Evolutionary conservation across 169 alveolate genomes (phyloP).

Genomic region (Theileria luwenshuni): DNA sequence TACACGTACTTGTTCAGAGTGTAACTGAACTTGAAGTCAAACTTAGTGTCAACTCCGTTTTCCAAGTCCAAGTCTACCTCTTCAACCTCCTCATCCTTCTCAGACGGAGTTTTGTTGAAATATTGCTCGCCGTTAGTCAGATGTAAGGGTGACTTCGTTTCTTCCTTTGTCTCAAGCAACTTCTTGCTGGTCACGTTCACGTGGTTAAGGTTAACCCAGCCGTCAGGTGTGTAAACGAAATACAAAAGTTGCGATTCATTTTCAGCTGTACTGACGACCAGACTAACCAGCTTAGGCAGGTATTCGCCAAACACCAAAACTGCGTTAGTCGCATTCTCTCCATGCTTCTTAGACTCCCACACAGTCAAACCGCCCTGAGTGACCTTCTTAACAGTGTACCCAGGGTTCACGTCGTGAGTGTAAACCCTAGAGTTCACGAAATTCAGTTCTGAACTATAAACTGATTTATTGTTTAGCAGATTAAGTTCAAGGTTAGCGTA

Average conservation of each 20-base stretch:
- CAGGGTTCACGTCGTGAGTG: constrained; percentile 10
- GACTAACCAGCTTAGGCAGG: background rate
- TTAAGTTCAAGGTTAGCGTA: background rate
- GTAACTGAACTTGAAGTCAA: background rate
- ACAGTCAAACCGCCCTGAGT: background rate
- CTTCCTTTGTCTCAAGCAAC: background rate
- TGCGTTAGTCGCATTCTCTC: background rate
- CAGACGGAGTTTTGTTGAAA: background rate
- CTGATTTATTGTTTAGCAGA: background rate
- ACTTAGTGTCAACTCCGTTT: background rate
- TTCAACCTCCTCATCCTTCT: background rate
- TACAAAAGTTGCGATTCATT: background rate
- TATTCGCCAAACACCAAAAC: background rate
- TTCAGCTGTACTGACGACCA: background rate
- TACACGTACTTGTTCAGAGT: background rate
- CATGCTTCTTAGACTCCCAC: background rate
- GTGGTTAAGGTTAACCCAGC: background rate
- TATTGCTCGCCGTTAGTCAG: background rate
- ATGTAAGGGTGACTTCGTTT: background rate
- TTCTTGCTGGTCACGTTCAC: background rate
- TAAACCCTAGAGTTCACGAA: background rate
- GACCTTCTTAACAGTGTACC: background rate
- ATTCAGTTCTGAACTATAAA: background rate
- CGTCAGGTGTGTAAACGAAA: background rate
- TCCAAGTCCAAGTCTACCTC: background rate